These are phyloP conservation scores for Phytopythium oedochilum DNA, from an alignment of 352 stramenopile species.

Conservation along the genomic window DNA sequence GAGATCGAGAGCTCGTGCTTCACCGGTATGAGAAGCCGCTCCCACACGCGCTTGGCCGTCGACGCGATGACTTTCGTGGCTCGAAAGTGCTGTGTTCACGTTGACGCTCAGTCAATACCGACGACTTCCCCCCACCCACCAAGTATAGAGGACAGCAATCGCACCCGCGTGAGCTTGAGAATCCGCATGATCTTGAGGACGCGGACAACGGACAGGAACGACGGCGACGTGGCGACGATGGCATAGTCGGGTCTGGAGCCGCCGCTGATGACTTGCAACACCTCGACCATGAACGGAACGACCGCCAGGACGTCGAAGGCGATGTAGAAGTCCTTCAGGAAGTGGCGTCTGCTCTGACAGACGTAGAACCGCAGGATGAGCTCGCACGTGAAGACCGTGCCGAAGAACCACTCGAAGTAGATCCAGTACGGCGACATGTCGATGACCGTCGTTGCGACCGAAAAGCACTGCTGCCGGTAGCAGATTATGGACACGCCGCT, in stretches of 20 bases:
- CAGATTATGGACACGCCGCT: constrained; percentile 34
- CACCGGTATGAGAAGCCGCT: constrained; percentile 62
- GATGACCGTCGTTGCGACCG: constrained; percentile 22
- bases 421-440: constrained; percentile 77
- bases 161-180: constrained; percentile 60
- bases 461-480: constrained; percentile 40
- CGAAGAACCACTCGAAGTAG: constrained; percentile 70
- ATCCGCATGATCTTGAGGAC: constrained; percentile 74
- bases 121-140: no score
- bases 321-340: constrained; percentile 58
- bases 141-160: no score
- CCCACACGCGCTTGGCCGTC: constrained; percentile 50
- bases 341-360: constrained; percentile 21
- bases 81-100: constrained; percentile 44
- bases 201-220: constrained; percentile 60
- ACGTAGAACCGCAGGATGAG: constrained; percentile 53
- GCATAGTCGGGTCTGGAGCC: constrained; percentile 41
- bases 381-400: constrained; percentile 49
- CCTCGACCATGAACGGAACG: constrained; percentile 60
- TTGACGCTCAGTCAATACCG: background rate
- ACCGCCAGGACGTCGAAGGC: constrained; percentile 62
- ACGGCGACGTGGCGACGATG: constrained; percentile 56
- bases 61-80: constrained; percentile 57
- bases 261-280: constrained; percentile 18
- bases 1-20: no score